Percentiles rank a stretch among this genome's conserved stretches.
phyloP scores from a whole-genome alignment of 768 basidiomycete genomes.

The Suillus weaverae region DNA sequence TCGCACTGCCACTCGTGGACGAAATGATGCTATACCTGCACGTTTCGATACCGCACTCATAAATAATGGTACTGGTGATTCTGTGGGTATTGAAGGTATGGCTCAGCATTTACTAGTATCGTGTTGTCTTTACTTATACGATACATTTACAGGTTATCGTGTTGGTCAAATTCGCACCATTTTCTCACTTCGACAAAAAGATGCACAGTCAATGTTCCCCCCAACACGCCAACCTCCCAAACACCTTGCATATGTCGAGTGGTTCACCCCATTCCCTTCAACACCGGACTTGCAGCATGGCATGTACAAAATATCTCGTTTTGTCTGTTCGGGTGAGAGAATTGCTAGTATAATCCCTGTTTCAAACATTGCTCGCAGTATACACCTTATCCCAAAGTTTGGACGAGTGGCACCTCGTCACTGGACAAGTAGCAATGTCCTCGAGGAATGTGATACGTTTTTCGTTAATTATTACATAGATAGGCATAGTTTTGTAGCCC shows the following conservation, averaged over 20 bases:
- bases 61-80: slow-evolving; percentile 4
- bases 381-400: no score
- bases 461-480: background rate
- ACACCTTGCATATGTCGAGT: slow-evolving; percentile 13
- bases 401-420: no score
- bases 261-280: slow-evolving; percentile 24
- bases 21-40: background rate
- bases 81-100: slow-evolving; percentile 21
- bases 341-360: no score
- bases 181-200: slow-evolving; percentile 10
- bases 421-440: no score
- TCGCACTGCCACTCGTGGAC: background rate
- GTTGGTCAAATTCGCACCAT: slow-evolving; percentile 12
- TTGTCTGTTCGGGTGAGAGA: no score
- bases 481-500: no score
- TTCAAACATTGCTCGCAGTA: no score
- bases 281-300: slow-evolving; percentile 19
- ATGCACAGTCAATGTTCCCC: slow-evolving; percentile 16
- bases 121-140: slow-evolving; percentile 14
- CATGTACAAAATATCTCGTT: slow-evolving; percentile 25
- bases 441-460: no score
- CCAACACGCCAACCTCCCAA: slow-evolving; percentile 18
- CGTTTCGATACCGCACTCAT: slow-evolving; percentile 16
- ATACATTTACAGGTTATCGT: slow-evolving; percentile 11
- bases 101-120: no score